Percentiles rank a stretch among this genome's conserved stretches.
phyloP scores from a whole-genome alignment of 108 stramenopile species.

The Skeletonema grethae region DNA sequence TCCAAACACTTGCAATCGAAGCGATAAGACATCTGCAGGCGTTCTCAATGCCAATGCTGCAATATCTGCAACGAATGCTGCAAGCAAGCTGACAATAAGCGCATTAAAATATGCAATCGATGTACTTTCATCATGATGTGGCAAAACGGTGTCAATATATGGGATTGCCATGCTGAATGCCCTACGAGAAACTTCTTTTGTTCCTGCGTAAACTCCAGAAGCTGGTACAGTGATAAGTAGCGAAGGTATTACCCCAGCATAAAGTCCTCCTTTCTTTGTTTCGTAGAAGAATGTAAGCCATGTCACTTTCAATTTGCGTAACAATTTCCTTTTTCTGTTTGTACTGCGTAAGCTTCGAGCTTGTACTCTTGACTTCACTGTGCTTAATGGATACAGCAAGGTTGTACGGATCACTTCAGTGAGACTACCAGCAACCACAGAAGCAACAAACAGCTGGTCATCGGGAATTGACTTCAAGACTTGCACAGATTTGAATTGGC shows the following conservation, averaged over 20 bases:
- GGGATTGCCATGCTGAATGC: constrained; percentile 47
- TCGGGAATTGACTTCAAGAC: constrained; percentile 72
- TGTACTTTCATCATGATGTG: constrained; percentile 1
- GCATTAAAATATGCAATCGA: constrained; percentile 19
- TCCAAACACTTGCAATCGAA: constrained; percentile 68
- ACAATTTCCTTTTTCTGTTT: constrained; percentile 27
- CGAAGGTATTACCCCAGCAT: constrained; percentile 72
- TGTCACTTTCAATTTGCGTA: constrained; percentile 43
- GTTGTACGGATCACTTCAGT: constrained; percentile 74
- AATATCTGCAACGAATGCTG: constrained; percentile 71
- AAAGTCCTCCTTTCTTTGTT: constrained; percentile 65
- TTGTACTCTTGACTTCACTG: constrained; percentile 78
- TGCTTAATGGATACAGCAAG: constrained; percentile 71
- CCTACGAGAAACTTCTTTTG: constrained; percentile 72
- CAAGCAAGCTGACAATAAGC: constrained; percentile 42
- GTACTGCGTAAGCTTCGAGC: constrained; percentile 40
- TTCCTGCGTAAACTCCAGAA: constrained; percentile 81
- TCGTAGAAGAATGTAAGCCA: constrained; percentile 50
- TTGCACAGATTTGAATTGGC: constrained; percentile 40
- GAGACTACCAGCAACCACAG: constrained; percentile 67
- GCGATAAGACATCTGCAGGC: constrained; percentile 72
- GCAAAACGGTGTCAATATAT: constrained; percentile 3
- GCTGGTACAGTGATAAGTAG: constrained; percentile 78
- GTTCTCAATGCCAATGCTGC: constrained; percentile 69
- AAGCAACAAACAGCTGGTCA: constrained; percentile 67